A percentile compares a stretch with the other conserved stretches of the same genome.
Evolutionary conservation across 1,284 basidiomycete species (phyloP).

Genomic region (Moniliophthora roreri): DNA sequence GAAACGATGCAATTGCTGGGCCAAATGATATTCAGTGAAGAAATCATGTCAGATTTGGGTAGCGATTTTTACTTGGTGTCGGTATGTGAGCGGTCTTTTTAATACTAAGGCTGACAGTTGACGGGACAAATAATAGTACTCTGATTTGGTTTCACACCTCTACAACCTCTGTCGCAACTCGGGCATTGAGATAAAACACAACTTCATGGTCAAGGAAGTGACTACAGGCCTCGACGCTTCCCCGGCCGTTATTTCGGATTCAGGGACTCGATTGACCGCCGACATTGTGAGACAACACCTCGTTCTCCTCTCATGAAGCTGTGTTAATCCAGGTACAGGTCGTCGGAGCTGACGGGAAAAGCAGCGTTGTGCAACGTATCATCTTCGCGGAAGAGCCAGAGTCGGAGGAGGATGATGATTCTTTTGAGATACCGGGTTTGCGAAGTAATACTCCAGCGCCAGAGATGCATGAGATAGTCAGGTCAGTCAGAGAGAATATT

Average conservation of each 20-base stretch:
- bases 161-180: slow-evolving; percentile 3
- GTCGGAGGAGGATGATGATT: slow-evolving; percentile 3
- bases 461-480: background rate
- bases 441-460: background rate
- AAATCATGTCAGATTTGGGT: slow-evolving; percentile 10
- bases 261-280: slow-evolving; percentile 5
- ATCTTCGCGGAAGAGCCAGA: slow-evolving; percentile 6
- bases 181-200: slow-evolving; percentile 8
- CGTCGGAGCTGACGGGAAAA: slow-evolving; percentile 15
- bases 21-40: slow-evolving; percentile 3
- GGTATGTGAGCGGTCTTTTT: background rate
- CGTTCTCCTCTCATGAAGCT: background rate
- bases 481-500: background rate
- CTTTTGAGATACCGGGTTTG: background rate
- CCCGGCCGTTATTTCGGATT: slow-evolving; percentile 5
- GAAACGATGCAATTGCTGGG: slow-evolving; percentile 7
- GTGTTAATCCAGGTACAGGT: slow-evolving; percentile 3
- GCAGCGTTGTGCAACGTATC: slow-evolving; percentile 10
- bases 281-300: slow-evolving; percentile 11
- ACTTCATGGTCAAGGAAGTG: slow-evolving; percentile 5
- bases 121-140: background rate
- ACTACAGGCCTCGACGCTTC: background rate
- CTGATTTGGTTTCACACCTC: slow-evolving; percentile 5
- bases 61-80: slow-evolving; percentile 4
- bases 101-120: background rate